Evolutionary conservation across 257 asterid genomes (phyloP).

Genomic region (Mitragyna speciosa): DNA sequence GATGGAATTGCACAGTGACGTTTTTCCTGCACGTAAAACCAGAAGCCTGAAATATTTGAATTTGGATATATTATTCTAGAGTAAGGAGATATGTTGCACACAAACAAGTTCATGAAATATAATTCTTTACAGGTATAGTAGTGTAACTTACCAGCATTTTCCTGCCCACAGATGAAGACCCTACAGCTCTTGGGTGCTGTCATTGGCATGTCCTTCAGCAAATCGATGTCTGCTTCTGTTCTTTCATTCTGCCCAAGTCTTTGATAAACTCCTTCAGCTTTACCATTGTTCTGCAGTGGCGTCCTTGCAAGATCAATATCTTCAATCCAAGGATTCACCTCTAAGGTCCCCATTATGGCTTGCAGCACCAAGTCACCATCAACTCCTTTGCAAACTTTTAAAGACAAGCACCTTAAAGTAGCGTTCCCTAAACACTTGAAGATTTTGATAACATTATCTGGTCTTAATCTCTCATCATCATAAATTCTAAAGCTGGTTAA

Average conservation of each 20-base stretch:
- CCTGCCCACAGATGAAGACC: constrained; percentile 76
- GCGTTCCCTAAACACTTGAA: constrained; percentile 71
- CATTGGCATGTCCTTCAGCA: constrained; percentile 64
- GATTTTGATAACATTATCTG: constrained; percentile 47
- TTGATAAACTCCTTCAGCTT: constrained; percentile 55
- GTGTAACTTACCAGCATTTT: constrained; percentile 52
- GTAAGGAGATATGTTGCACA: neutral
- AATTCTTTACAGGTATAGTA: neutral
- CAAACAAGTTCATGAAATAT: neutral
- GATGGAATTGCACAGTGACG: constrained; percentile 59
- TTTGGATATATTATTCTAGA: too few species aligned
- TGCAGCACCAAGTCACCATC: constrained; percentile 62
- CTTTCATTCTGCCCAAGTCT: constrained; percentile 56
- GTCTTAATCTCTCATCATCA: constrained; percentile 61
- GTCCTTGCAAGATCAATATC: constrained; percentile 63
- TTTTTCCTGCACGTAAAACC: constrained; percentile 51
- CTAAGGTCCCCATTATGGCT: constrained; percentile 54
- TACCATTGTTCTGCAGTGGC: constrained; percentile 62
- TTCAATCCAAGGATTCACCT: constrained; percentile 89
- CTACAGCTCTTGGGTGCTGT: constrained; percentile 60
- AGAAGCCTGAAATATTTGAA: neutral
- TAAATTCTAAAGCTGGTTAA: constrained; percentile 52
- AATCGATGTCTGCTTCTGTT: constrained; percentile 55
- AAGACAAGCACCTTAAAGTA: constrained; percentile 48
- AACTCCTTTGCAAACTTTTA: constrained; percentile 81